Conservation (phyloP, 1,139 yeast species). For the Saccharomyces hybrid region DNA sequence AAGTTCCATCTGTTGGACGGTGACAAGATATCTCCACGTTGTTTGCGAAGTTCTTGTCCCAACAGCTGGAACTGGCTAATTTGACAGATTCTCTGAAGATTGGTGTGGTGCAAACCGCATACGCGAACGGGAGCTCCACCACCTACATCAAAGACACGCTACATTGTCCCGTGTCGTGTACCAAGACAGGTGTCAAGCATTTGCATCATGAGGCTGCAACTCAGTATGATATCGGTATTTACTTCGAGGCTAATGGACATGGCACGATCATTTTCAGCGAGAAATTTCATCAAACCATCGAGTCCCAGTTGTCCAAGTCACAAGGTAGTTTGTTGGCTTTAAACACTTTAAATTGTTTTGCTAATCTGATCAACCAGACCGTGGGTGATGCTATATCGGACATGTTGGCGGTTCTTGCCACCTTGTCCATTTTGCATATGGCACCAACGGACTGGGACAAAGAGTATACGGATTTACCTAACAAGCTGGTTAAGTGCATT, state of each 20-base stretch:
- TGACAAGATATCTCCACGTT: slow-evolving; percentile 87
- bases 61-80: slow-evolving; percentile 41
- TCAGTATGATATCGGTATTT: slow-evolving; percentile 80
- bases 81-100: slow-evolving; percentile 40
- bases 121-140: slow-evolving; percentile 92
- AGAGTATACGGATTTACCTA: slow-evolving; percentile 79
- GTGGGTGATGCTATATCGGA: slow-evolving; percentile 97
- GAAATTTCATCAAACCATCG: slow-evolving; percentile 38
- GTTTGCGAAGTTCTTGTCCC: slow-evolving; percentile 60
- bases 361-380: slow-evolving; percentile 80
- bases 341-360: slow-evolving; percentile 46
- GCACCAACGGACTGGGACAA: slow-evolving; percentile 68
- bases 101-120: slow-evolving; percentile 95
- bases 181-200: slow-evolving; percentile 95
- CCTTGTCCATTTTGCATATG: slow-evolving; percentile 50
- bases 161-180: slow-evolving; percentile 73
- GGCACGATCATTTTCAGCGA: slow-evolving; percentile 85
- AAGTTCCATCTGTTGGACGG: slow-evolving; percentile 78
- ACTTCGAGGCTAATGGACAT: slow-evolving; percentile 98
- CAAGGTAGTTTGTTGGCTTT: slow-evolving; percentile 38
- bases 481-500: slow-evolving; percentile 67
- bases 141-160: slow-evolving; percentile 55
- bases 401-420: slow-evolving; percentile 64
- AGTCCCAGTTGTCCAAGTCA: slow-evolving; percentile 32
- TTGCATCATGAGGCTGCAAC: slow-evolving; percentile 83